Base-by-base conservation (phyloP, 768 basidiomycete species). In the Saitozyma sp. region DNA sequence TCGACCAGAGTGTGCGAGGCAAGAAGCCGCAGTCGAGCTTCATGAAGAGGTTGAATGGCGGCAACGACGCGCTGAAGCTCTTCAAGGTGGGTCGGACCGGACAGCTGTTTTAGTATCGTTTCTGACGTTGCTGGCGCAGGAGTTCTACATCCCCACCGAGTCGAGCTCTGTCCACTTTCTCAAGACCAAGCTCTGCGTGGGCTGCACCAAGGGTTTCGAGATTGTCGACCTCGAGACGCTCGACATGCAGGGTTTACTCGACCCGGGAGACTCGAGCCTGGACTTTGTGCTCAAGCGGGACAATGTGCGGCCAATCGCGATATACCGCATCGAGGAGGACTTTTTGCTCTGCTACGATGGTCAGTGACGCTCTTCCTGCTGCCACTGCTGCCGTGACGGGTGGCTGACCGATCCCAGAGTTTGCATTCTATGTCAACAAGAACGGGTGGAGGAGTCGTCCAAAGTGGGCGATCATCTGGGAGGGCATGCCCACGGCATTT, bases 81-180 rank as follows among this genome's bases (percentile, higher is more conserved):
- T 97, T 93, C 85, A 90, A 90, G 83, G 93, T 91, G 54, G 42
- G 80, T 66, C 1, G 37, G n/a, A 37, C n/a, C 82, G 73, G 29
- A 19, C 20, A 29, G 40, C 29, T 14, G 16, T 53, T 17, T 37
- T 39, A 16, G 45, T 37, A 19, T 14, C 1, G 14, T 10, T 38
- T 41, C 48, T 54, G 29, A 16, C 51, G 53, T 17, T 58, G 20
- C 11, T 67, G 2, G 29, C 29, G 29, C 74, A 96, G 92, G 95
- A 98, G 78, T 98, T 99, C 81, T 99, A 98, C 76, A 97, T 99
- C 63, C 95, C 96, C 0, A 91, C 96, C 11, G 93, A 98, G 78
- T 95, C 92, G 55, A 91, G 87, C 60, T 97, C 94, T 11, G 89
- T 98, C 20, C 95, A 96, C 80, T 97, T 95, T 82, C 84, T 99